Percentiles rank a stretch among this genome's conserved stretches.
These are phyloP conservation scores for Russula earlei DNA, from an alignment of 768 basidiomycete genomes.

Conservation along the genomic window DNA sequence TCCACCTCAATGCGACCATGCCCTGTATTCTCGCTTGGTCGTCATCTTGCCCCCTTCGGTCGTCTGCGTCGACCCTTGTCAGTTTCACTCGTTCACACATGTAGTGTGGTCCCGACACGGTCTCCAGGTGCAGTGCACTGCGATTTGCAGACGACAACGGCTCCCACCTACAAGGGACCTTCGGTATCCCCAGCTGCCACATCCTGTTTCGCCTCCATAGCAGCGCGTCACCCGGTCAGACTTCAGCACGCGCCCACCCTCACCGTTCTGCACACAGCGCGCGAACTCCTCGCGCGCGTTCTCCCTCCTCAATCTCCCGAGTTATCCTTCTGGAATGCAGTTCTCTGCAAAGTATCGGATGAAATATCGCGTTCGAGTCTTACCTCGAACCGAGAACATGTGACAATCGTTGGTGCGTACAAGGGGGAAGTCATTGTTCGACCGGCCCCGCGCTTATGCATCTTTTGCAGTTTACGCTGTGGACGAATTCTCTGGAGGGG, in stretches of 20 bases:
- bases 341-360: conserved; percentile 6
- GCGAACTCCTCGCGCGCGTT: conserved; percentile 9
- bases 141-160: background rate
- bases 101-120: background rate
- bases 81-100: background rate
- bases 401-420: conserved; percentile 15
- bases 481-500: conserved; percentile 44
- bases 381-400: background rate
- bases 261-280: conserved; percentile 11
- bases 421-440: background rate
- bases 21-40: background rate
- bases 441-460: background rate
- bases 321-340: conserved; percentile 12
- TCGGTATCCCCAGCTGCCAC: background rate
- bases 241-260: conserved; percentile 12
- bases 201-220: background rate
- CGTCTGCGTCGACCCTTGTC: background rate
- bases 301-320: conserved; percentile 12
- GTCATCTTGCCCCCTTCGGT: background rate
- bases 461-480: conserved; percentile 43
- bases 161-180: background rate
- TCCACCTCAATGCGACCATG: conserved; percentile 12
- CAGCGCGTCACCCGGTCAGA: background rate
- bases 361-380: conserved; percentile 5
- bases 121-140: background rate